Percentiles rank a stretch among this genome's conserved stretches.
Conservation (phyloP, 163 green algal species). For the Scenedesmus sp. region DNA sequence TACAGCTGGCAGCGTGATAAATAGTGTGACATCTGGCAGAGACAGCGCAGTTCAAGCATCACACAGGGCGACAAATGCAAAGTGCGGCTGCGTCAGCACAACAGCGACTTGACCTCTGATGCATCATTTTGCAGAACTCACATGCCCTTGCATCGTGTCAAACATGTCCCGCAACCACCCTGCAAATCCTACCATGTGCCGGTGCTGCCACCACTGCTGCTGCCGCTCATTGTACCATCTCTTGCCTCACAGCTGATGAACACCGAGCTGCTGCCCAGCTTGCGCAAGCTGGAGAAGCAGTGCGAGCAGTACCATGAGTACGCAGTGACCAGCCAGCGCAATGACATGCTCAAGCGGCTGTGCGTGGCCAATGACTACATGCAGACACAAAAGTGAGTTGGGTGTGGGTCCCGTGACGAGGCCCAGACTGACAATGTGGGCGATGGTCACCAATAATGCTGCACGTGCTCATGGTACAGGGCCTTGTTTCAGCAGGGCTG, state of each 20-base stretch:
- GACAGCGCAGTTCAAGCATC: neutral
- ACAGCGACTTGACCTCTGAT: neutral
- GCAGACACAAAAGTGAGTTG: slow-evolving; percentile 58
- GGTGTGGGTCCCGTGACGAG: neutral
- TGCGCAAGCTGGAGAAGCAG: slow-evolving; percentile 90
- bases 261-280: slow-evolving; percentile 91
- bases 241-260: slow-evolving; percentile 80
- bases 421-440: too few species aligned
- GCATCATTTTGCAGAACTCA: too few species aligned
- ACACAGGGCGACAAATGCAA: neutral
- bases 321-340: slow-evolving; percentile 50
- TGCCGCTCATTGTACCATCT: too few species aligned
- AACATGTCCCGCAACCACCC: too few species aligned
- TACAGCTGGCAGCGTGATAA: neutral
- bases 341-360: slow-evolving; percentile 87
- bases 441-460: too few species aligned
- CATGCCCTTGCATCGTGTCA: too few species aligned
- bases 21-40: too few species aligned
- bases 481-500: too few species aligned
- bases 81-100: neutral
- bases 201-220: too few species aligned
- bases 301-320: slow-evolving; percentile 88
- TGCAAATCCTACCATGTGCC: too few species aligned
- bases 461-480: too few species aligned
- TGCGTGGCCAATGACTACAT: slow-evolving; percentile 90